These are phyloP conservation scores for Lactifluus hygrophoroides DNA, from an alignment of 768 basidiomycete genomes.

Conservation along the genomic window DNA sequence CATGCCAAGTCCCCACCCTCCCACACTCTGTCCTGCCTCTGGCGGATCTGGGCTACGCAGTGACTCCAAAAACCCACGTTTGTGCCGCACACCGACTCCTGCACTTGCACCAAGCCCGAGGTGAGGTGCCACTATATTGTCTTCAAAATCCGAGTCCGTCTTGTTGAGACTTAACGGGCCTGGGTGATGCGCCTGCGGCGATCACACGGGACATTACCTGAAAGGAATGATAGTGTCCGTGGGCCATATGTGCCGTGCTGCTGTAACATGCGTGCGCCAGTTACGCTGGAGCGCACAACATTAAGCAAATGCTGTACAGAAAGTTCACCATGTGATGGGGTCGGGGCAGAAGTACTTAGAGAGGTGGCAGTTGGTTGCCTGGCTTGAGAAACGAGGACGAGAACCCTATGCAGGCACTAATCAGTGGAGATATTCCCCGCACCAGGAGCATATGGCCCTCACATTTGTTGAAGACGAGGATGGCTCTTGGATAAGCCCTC, in stretches of 20 bases:
- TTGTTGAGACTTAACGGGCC: slow-evolving; percentile 7
- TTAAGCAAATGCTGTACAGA: slow-evolving; percentile 61
- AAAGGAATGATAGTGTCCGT: slow-evolving; percentile 60
- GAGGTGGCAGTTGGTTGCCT: slow-evolving; percentile 53
- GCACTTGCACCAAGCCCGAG: neutral
- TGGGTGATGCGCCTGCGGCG: slow-evolving; percentile 65
- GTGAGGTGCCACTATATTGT: slow-evolving; percentile 11
- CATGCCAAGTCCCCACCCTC: slow-evolving; percentile 67
- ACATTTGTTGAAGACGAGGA: slow-evolving; percentile 80
- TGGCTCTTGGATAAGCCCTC: slow-evolving; percentile 48
- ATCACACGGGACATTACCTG: slow-evolving; percentile 67
- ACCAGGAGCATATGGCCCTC: slow-evolving; percentile 22
- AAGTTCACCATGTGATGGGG: slow-evolving; percentile 55
- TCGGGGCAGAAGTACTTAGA: slow-evolving; percentile 43
- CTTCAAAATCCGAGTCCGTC: slow-evolving; percentile 24
- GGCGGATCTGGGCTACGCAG: slow-evolving; percentile 30
- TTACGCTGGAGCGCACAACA: slow-evolving; percentile 45
- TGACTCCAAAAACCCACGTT: slow-evolving; percentile 47
- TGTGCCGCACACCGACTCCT: slow-evolving; percentile 36
- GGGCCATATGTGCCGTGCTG: slow-evolving; percentile 22
- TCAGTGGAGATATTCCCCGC: too few species aligned
- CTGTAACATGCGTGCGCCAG: slow-evolving; percentile 21
- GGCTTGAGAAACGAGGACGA: slow-evolving; percentile 65
- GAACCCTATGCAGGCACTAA: slow-evolving; percentile 40
- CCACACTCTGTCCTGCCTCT: slow-evolving; percentile 39